phyloP scores from a whole-genome alignment of 495 filamentous ascomycete species.

The Tuber microsphaerosporum region DNA sequence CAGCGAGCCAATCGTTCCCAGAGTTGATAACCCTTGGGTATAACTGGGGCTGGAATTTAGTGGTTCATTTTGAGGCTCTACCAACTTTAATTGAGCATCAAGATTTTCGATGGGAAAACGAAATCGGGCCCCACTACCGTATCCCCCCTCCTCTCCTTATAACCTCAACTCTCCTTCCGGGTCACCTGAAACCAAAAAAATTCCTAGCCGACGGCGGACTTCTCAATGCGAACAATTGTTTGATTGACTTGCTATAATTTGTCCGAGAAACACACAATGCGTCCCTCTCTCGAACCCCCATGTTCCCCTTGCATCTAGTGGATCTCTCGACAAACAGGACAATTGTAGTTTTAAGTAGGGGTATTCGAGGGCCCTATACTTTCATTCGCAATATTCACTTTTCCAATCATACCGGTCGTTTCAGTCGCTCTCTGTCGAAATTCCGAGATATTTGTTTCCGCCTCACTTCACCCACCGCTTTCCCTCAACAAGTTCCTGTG shows the following conservation, averaged over 20 bases:
- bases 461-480: neutral
- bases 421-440: slow-evolving; percentile 7
- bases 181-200: neutral
- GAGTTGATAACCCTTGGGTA: neutral
- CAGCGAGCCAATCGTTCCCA: neutral
- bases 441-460: neutral
- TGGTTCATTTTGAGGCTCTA: neutral
- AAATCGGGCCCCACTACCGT: neutral
- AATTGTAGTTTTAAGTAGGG: slow-evolving; percentile 19
- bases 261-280: slow-evolving; percentile 21
- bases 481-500: neutral
- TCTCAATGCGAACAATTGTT: neutral
- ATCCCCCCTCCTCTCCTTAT: neutral
- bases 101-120: neutral
- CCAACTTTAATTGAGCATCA: neutral
- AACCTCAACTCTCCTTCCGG: neutral
- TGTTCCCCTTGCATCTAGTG: slow-evolving; percentile 37
- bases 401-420: neutral
- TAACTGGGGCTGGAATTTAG: neutral
- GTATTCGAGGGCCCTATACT: slow-evolving; percentile 11
- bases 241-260: neutral
- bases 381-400: neutral
- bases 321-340: slow-evolving; percentile 31
- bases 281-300: slow-evolving; percentile 24
- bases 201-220: neutral